These are phyloP conservation scores for Leucocoprinus leucothites DNA, from an alignment of 768 basidiomycete genomes.

Conservation along the genomic window DNA sequence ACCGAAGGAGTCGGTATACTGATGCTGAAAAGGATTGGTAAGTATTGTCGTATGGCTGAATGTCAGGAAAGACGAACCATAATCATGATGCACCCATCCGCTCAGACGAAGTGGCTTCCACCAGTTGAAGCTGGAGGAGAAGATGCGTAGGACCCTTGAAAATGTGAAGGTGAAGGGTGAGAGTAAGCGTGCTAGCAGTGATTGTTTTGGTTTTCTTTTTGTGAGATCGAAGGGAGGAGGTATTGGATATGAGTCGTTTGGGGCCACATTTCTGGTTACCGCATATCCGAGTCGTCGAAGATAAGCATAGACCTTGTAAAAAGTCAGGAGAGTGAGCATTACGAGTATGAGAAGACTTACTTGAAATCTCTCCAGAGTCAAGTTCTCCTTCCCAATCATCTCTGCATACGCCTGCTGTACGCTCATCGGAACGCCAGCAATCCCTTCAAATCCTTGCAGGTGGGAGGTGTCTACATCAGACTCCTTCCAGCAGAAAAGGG, in stretches of 20 bases:
- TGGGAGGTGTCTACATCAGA: conserved; percentile 27
- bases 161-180: conserved; percentile 30
- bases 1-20: conserved; percentile 65
- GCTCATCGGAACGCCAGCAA: conserved; percentile 74
- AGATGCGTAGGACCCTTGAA: conserved; percentile 26
- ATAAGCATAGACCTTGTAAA: conserved; percentile 83
- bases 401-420: conserved; percentile 88
- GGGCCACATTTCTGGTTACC: conserved; percentile 72
- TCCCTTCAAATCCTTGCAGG: conserved; percentile 30
- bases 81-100: conserved; percentile 48
- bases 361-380: conserved; percentile 88
- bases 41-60: neutral
- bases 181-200: conserved; percentile 32
- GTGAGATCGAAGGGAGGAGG: conserved; percentile 34
- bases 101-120: conserved; percentile 60
- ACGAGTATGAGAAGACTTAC: conserved; percentile 35
- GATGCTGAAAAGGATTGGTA: conserved; percentile 42
- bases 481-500: conserved; percentile 80
- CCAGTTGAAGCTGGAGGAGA: conserved; percentile 47
- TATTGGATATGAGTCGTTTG: conserved; percentile 49
- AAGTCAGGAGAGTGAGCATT: neutral
- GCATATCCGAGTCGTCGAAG: conserved; percentile 90
- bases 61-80: conserved; percentile 36
- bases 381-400: conserved; percentile 75
- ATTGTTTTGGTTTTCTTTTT: conserved; percentile 16